Evolutionary conservation across 495 filamentous ascomycete genomes (phyloP), one percentile per base, ranked within the genome.

Genomic region (Penicillium dipodomyicola): DNA sequence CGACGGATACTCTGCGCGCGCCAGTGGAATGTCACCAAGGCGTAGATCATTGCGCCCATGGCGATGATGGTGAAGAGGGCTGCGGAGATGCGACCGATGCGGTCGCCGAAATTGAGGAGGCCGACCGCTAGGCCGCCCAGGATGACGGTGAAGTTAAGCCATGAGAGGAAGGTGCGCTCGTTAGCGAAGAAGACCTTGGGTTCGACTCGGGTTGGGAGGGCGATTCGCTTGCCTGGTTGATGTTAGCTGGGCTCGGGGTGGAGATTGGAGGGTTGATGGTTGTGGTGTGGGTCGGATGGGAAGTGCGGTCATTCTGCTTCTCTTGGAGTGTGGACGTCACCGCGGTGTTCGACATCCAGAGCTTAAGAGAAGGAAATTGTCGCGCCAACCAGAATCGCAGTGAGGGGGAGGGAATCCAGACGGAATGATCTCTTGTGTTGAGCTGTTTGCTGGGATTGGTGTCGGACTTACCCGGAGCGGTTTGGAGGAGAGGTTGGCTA

Each of bases 141-240:
- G 72, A 99, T 92, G 67, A 97, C 93, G 68, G 90, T 94, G 82
- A 97, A 97, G 80, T 97, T 97, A 63, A 99, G 88, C 95, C 95
- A 99, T 68, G 89, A 94, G 65, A 99, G 86, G 67, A 97, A 99
- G 40, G 94, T 99, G 50, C 94, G 92, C 79, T 99, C 94, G 79
- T 97, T 97, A 72, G 94, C 94, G 81, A 99, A 99, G 85, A 97
- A 99, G 77, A 98, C 94, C 75, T 99, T 99, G 39, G 94, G 94
- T 71, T 99, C 94, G 73, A 99, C 92, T 59, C 94, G 92, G 41
- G 92, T 96, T 52, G 94, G 94, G 59, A 99, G 91, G 59, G 95
- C 92, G 71, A 99, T 99, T 62, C 94, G 91, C 72, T 99, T 99
- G 81, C 92, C 92, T 91, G 60, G 7, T 37, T 11, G 44, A 49